Conservation (phyloP, 2,329 filamentous ascomycete genomes). For the Ophiostoma piceae region DNA sequence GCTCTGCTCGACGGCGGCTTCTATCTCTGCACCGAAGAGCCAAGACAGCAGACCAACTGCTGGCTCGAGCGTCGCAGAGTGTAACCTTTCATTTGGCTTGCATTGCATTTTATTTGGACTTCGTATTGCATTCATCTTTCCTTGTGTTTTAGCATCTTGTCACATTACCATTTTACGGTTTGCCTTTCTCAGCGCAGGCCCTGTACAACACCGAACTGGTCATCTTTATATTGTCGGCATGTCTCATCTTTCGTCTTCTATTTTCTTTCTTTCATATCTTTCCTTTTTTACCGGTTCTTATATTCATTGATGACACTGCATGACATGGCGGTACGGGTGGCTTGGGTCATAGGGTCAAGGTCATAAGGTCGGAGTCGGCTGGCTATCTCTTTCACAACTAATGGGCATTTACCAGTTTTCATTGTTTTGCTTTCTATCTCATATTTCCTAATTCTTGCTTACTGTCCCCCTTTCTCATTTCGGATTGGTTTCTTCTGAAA, state of each 20-base stretch:
- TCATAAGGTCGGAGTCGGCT: conserved; percentile 6
- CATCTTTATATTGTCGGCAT: neutral
- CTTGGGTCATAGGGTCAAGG: conserved; percentile 7
- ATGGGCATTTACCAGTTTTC: neutral
- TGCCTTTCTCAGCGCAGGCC: conserved; percentile 4
- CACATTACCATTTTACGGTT: neutral
- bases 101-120: neutral
- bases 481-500: neutral
- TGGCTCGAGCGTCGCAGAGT: conserved; percentile 25
- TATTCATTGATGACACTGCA: conserved; percentile 11
- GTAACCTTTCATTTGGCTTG: neutral
- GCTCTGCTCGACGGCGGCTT: conserved; percentile 62
- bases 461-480: neutral
- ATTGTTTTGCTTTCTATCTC: neutral
- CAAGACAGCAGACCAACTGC: conserved; percentile 29
- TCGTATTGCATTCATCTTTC: neutral
- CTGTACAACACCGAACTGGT: conserved; percentile 14
- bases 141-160: neutral
- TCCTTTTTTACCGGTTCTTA: conserved; percentile 9
- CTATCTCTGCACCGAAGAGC: conserved; percentile 44
- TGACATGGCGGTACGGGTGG: neutral
- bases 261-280: neutral
- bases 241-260: conserved; percentile 12
- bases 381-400: neutral
- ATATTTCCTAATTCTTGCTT: neutral